These are phyloP conservation scores for Flaveria floridana DNA, from an alignment of 140 eudicot genomes.

Conservation along the genomic window DNA sequence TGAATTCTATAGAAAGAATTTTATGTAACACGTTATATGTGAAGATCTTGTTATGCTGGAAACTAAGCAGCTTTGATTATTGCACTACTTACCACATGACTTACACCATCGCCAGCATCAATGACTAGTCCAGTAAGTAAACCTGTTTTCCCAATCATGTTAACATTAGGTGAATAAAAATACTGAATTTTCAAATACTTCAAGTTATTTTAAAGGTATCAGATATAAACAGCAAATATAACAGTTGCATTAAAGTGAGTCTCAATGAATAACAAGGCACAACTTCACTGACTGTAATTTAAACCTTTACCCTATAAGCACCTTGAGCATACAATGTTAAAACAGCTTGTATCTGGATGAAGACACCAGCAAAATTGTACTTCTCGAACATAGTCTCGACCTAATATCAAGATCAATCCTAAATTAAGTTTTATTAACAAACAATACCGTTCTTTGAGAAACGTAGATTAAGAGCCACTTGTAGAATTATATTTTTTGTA, in stretches of 20 bases:
- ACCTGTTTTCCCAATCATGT: slow-evolving; percentile 53
- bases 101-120: slow-evolving; percentile 99
- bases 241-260: not conserved
- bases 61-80: slow-evolving; percentile 15
- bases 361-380: slow-evolving; percentile 93
- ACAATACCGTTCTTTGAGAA: not conserved
- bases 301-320: slow-evolving; percentile 61
- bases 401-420: slow-evolving; percentile 39
- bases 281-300: slow-evolving; percentile 19
- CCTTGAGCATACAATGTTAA: slow-evolving; percentile 99
- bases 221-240: slow-evolving; percentile 3
- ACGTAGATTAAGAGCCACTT: not conserved
- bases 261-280: slow-evolving; percentile 2
- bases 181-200: slow-evolving; percentile 13
- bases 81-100: slow-evolving; percentile 77
- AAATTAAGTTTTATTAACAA: slow-evolving; percentile 10
- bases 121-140: slow-evolving; percentile 91
- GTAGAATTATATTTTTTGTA: not conserved
- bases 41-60: slow-evolving; percentile 17
- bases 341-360: slow-evolving; percentile 98
- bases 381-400: slow-evolving; percentile 98
- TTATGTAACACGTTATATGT: slow-evolving; percentile 13
- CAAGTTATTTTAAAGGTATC: not conserved
- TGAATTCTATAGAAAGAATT: not conserved
- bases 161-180: slow-evolving; percentile 12